Base-by-base conservation (phyloP, 2,329 filamentous ascomycete species). In the Aspergillus cejpii region DNA sequence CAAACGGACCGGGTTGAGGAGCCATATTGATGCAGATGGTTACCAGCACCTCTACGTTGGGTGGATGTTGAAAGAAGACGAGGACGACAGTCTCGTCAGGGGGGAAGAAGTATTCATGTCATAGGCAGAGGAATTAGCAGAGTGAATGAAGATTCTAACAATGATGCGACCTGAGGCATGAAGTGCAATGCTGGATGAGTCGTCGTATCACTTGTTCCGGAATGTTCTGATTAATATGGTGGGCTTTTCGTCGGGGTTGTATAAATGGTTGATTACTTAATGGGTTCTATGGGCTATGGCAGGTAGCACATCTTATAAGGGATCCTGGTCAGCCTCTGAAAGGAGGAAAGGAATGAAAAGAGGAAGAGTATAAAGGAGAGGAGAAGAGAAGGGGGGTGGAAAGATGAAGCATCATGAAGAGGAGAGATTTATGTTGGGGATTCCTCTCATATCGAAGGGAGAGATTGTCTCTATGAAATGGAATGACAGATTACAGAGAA, bases 71-170 rank as follows among this genome's bases (percentile, higher is more conserved):
- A 44, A 37, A 39, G 47, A 52, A 43, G 51, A 50, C 50, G 48
- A 53, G 46, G 41, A 17, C 23, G 31, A 49, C 45, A 21, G 47
- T 49, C 49, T 54, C 51, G 47, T 53, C 49, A 39, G 46, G 39
- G 41, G 43, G 39, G 28, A 48, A 48, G 45, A 53, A 41, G 48
- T 37, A 44, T 14, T 51, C 53, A 57, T 57, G 49, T 53, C 55
- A 57, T 49, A 52, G 46, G 48, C 31, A 27, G 19, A 12, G 17
- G 15, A 34, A 34, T 12, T 20, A 19, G 17, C 11, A n/a, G 17
- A 34, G 31, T 34, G 31, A 34, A 34, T 34, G 17, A 3, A 17
- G 10, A 8, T 34, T 8, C 17, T 8, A 34, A 34, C 15, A 12
- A 8, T 12, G 15, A 10, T 20, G 31, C 11, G 14, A n/a, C 10